phyloP scores from a whole-genome alignment of 768 basidiomycete genomes.

The Boletus insuetus region DNA sequence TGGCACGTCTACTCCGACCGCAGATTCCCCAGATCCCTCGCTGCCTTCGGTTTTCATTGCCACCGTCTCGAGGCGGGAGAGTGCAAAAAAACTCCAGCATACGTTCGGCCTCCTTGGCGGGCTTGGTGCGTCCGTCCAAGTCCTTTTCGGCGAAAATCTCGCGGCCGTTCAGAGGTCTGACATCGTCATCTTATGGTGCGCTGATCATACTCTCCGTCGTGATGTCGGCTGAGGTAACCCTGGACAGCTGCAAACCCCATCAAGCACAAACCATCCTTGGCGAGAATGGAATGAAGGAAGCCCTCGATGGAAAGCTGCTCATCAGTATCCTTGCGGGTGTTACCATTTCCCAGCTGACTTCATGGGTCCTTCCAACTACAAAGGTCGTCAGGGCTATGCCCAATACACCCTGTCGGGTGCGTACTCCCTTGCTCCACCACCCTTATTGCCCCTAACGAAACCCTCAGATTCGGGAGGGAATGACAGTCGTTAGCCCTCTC shows the following conservation, averaged over 20 bases:
- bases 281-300: slow-evolving; percentile 75
- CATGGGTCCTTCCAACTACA: slow-evolving; percentile 73
- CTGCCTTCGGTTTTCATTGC: slow-evolving; percentile 81
- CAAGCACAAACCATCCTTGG: slow-evolving; percentile 71
- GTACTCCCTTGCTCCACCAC: slow-evolving; percentile 14
- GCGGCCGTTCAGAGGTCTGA: slow-evolving; percentile 70
- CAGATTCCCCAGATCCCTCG: slow-evolving; percentile 55
- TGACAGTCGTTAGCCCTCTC: slow-evolving; percentile 89
- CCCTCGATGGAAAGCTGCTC: slow-evolving; percentile 84
- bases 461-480: slow-evolving; percentile 91
- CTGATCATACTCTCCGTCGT: not conserved
- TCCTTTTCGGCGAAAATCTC: slow-evolving; percentile 69
- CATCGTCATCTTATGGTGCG: slow-evolving; percentile 87
- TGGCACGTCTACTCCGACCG: slow-evolving; percentile 69
- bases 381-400: slow-evolving; percentile 96
- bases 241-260: slow-evolving; percentile 87
- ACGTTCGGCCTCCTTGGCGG: slow-evolving; percentile 59
- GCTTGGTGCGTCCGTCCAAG: slow-evolving; percentile 65
- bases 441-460: not conserved
- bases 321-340: slow-evolving; percentile 99
- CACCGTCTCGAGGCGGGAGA: slow-evolving; percentile 80
- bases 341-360: slow-evolving; percentile 75
- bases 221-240: not conserved
- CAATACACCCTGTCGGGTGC: slow-evolving; percentile 93
- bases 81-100: slow-evolving; percentile 59